Conservation (phyloP, 805 yeast genomes). For the Priceomyces castillae region DNA sequence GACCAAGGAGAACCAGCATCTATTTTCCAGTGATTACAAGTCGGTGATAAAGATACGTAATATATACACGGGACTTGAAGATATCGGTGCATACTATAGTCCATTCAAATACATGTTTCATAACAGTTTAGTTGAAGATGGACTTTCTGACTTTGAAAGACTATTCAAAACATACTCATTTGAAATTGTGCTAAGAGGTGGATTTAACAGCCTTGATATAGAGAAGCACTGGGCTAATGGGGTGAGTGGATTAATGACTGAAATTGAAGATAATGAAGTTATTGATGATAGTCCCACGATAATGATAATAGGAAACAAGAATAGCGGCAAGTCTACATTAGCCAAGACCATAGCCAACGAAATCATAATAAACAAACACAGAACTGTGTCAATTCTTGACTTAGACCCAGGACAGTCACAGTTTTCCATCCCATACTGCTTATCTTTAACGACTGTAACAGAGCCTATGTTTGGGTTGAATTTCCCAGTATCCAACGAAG, state of each 20-base stretch:
- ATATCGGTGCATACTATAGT: conserved; percentile 41
- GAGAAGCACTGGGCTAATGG: conserved; percentile 10
- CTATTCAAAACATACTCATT: conserved; percentile 35
- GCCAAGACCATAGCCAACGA: conserved; percentile 53
- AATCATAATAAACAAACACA: conserved; percentile 27
- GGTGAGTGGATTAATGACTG: conserved; percentile 1
- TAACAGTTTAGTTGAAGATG: conserved; percentile 6
- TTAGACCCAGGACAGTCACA: conserved; percentile 91
- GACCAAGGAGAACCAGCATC: conserved; percentile 34
- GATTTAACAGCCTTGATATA: conserved; percentile 19
- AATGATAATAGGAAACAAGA: conserved; percentile 62
- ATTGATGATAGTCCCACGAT: conserved; percentile 20
- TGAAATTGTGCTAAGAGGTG: conserved; percentile 27
- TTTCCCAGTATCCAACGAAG: conserved; percentile 17
- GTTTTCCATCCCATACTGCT: conserved; percentile 65
- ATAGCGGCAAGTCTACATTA: conserved; percentile 80
- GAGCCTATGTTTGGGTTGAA: conserved; percentile 30
- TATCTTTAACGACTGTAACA: conserved; percentile 48
- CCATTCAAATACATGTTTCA: conserved; percentile 44
- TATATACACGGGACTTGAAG: conserved; percentile 43
- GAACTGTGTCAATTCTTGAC: conserved; percentile 55
- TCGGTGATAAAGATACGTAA: conserved; percentile 41
- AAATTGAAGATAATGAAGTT: conserved; percentile 5
- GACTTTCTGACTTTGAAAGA: conserved; percentile 9
- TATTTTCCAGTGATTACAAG: conserved; percentile 38